A percentile compares a stretch with the other conserved stretches of the same genome.
Conservation (phyloP, 495 filamentous ascomycete species). For the Hypoxylon crocopeplum region DNA sequence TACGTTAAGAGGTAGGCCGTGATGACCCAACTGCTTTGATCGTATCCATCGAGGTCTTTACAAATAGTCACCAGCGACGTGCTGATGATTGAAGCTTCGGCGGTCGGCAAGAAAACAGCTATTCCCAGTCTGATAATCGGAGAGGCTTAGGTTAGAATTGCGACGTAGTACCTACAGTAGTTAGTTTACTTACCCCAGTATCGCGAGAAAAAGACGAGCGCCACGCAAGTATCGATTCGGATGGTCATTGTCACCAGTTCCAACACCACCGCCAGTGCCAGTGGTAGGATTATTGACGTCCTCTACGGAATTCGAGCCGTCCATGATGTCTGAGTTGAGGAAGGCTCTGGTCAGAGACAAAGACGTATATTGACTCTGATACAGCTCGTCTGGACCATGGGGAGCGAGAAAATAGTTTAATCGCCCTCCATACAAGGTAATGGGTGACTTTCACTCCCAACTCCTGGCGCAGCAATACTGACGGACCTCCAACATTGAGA, state of each 20-base stretch:
- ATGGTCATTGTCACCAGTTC: too few relatives aligned
- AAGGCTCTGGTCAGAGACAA: background rate
- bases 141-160: too few relatives aligned
- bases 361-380: background rate
- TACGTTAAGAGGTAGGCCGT: slow-evolving; percentile 63
- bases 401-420: background rate
- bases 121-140: too few relatives aligned
- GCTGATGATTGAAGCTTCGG: slow-evolving; percentile 63
- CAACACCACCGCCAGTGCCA: background rate
- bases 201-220: background rate
- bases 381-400: too few relatives aligned
- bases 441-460: too few relatives aligned
- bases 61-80: slow-evolving; percentile 63
- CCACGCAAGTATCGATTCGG: background rate
- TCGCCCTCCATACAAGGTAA: background rate
- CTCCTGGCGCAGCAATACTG: too few relatives aligned
- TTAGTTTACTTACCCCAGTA: slow-evolving; percentile 1
- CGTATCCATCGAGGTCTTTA: slow-evolving; percentile 55
- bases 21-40: slow-evolving; percentile 59
- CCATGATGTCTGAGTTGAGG: background rate
- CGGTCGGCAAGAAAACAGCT: too few relatives aligned
- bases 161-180: too few relatives aligned
- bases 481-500: too few relatives aligned
- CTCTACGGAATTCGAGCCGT: background rate
- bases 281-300: background rate